These are phyloP conservation scores for Chenopodium suecicum DNA, from an alignment of 148 eudicot genomes.

Conservation along the genomic window DNA sequence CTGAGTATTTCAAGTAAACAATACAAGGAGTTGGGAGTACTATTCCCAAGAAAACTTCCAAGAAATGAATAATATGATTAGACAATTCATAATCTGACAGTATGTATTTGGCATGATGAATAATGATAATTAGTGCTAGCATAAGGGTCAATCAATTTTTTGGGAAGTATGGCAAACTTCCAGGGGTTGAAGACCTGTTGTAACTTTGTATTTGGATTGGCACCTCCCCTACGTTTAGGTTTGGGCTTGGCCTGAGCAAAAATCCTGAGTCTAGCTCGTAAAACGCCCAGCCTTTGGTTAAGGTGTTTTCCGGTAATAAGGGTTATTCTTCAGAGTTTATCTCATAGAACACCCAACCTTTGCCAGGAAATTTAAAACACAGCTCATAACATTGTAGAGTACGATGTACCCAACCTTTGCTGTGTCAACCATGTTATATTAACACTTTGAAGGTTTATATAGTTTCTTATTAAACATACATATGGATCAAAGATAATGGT, in stretches of 20 bases:
- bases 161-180: neutral
- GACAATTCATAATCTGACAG: no score
- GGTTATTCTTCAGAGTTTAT: no score
- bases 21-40: neutral
- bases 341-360: no score
- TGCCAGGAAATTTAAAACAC: no score
- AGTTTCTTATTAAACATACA: neutral
- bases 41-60: neutral
- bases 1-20: neutral
- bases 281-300: neutral
- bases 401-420: no score
- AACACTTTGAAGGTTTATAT: no score
- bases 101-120: no score
- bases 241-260: neutral
- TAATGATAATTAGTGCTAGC: neutral
- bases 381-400: no score
- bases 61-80: no score
- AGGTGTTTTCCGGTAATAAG: neutral
- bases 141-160: neutral
- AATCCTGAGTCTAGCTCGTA: neutral
- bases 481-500: no score
- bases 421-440: no score
- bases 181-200: neutral
- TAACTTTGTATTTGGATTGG: neutral
- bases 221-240: no score